These are phyloP conservation scores for Astragalus membranaceus DNA, from an alignment of 306 rosid species.

Conservation along the genomic window DNA sequence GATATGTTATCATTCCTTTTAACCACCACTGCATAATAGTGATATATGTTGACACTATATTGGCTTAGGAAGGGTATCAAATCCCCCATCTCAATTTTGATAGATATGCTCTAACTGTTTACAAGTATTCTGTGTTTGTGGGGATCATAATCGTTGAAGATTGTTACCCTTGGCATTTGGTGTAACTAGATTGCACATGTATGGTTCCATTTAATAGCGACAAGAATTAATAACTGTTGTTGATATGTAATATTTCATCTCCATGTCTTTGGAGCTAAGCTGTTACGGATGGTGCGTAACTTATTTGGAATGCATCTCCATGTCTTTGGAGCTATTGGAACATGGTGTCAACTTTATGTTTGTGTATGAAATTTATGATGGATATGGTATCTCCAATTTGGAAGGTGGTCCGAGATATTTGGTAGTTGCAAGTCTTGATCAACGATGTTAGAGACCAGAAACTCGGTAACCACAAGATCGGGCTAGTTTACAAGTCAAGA, in stretches of 20 bases:
- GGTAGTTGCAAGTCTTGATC: no score
- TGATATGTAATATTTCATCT: no score
- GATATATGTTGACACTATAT: conserved; percentile 25
- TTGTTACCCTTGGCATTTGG: conserved; percentile 37
- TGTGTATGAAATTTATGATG: no score
- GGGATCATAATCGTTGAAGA: conserved; percentile 35
- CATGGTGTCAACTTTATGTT: no score
- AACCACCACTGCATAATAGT: conserved; percentile 23
- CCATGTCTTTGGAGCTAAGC: not conserved
- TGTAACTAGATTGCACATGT: conserved; percentile 76
- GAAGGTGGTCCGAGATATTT: no score
- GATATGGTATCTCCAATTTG: no score
- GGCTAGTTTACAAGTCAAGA: no score
- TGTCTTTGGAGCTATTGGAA: no score
- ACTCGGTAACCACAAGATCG: no score
- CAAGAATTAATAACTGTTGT: conserved; percentile 21
- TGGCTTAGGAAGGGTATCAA: conserved; percentile 33
- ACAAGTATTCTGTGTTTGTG: conserved; percentile 39
- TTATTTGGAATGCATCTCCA: no score
- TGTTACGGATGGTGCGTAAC: no score
- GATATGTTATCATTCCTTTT: conserved; percentile 24
- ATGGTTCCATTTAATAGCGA: conserved; percentile 45
- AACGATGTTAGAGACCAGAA: no score
- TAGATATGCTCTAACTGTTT: conserved; percentile 24
- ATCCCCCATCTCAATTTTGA: conserved; percentile 41